Evolutionary conservation across 495 filamentous ascomycete species (phyloP).

Genomic region (Lasiosphaeria hispida): DNA sequence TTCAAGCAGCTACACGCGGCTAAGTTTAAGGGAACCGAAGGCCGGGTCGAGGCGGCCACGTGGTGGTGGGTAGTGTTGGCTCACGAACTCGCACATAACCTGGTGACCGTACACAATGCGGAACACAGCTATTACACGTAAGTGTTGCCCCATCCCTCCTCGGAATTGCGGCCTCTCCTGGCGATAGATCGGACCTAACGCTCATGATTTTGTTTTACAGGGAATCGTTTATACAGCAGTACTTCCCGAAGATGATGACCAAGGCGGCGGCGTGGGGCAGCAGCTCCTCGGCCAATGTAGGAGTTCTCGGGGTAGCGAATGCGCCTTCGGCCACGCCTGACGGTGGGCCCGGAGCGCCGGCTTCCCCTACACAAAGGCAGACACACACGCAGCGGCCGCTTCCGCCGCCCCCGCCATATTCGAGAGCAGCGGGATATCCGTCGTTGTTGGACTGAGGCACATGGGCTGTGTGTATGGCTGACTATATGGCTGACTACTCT

Average conservation of each 20-base stretch:
- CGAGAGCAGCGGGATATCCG: conserved; percentile 12
- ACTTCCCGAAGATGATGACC: conserved; percentile 48
- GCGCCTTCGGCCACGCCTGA: background rate
- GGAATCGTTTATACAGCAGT: conserved; percentile 51
- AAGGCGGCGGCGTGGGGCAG: conserved; percentile 28
- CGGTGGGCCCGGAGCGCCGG: background rate
- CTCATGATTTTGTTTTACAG: conserved; percentile 22
- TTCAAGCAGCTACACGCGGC: conserved; percentile 73
- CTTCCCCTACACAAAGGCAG: background rate
- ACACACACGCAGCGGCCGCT: background rate
- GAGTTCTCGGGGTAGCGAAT: background rate
- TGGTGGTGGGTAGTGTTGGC: conserved; percentile 94
- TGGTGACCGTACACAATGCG: conserved; percentile 74
- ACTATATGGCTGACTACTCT: background rate
- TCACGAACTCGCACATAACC: conserved; percentile 93
- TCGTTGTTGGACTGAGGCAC: conserved; percentile 19
- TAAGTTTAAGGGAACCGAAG: conserved; percentile 32
- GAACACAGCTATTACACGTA: conserved; percentile 85
- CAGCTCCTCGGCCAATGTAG: background rate
- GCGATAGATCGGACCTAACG: background rate
- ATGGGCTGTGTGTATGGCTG: background rate
- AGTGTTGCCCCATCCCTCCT: conserved; percentile 25
- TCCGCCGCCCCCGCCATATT: conserved; percentile 23
- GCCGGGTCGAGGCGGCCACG: conserved; percentile 62
- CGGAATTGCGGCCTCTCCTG: conserved; percentile 5